Conservation (phyloP, 169 alveolate species). For the Eimeria acervulina region DNA sequence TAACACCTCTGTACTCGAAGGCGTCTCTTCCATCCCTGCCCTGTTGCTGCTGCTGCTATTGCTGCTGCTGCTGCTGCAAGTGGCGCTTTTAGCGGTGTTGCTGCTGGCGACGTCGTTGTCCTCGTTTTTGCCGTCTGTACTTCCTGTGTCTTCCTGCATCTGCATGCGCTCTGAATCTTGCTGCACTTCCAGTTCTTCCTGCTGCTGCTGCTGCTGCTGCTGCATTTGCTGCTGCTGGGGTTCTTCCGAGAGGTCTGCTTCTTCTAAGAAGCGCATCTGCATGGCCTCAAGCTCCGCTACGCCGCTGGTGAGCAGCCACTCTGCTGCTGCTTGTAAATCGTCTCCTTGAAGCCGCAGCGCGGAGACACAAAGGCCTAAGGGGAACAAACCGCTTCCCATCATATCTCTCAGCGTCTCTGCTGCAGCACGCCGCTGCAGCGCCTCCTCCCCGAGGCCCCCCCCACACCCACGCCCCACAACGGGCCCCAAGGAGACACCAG, state of each 20-base stretch:
- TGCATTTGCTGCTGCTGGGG: slow-evolving; percentile 44
- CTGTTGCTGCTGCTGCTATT: slow-evolving; percentile 28
- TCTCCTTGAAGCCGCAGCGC: slow-evolving; percentile 85
- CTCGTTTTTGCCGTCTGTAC: neutral
- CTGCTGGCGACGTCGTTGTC: neutral
- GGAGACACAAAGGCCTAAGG: slow-evolving; percentile 81
- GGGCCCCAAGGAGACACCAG: neutral
- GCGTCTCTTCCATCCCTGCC: neutral
- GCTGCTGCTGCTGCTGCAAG: slow-evolving; percentile 36
- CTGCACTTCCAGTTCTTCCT: neutral
- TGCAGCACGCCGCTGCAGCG: slow-evolving; percentile 85
- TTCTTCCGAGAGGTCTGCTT: slow-evolving; percentile 66
- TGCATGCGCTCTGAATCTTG: neutral
- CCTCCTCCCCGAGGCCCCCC: slow-evolving; percentile 75
- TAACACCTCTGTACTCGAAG: neutral
- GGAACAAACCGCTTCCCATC: slow-evolving; percentile 84
- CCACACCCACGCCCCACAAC: neutral
- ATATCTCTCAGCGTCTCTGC: slow-evolving; percentile 85
- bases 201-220: slow-evolving; percentile 65
- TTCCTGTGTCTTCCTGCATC: neutral
- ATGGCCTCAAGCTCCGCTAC: slow-evolving; percentile 78
- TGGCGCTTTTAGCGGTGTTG: neutral
- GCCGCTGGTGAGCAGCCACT: slow-evolving; percentile 86
- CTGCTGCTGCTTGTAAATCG: slow-evolving; percentile 84
- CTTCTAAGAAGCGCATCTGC: slow-evolving; percentile 73